Base-by-base conservation (phyloP, 2,329 filamentous ascomycete genomes). In the Berkeleyomyces basicola region DNA sequence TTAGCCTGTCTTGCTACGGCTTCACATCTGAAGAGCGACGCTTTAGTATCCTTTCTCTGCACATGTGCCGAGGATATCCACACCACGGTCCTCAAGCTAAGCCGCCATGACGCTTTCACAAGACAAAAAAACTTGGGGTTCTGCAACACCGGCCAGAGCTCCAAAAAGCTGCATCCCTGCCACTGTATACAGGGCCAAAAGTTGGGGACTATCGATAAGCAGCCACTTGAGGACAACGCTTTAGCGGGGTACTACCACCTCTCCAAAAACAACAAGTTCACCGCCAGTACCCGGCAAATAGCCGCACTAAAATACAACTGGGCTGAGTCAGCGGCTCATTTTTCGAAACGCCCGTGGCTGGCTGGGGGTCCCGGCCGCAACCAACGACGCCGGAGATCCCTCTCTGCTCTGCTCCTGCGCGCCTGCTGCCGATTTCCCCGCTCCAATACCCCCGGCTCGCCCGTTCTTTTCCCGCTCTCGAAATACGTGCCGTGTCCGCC, bases 41-140 rank as follows among this genome's bases (percentile, higher is more conserved):
- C 36, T 55, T 55, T 4, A 55, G 4, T 23, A 11, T 60, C 16
- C 36, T 31, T 55, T 55, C 14, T 37, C 51, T 55, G 31, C 33
- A 55, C 46, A 42, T 66, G 62, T 64, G 60, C 66, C 67, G 67
- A 68, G 67, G 67, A 67, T 68, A 68, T 67, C 67, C 67, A 66
- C 65, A 23, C 23, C 23, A 23, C 23, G 23, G 62, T 61, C 62
- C 46, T 36, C 37, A 11, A 40, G 44, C 39, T 61, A 44, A 59
- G 40, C 57, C 33, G 44, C 16, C n/a, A 11, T 16, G 51, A 39
- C 51, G 51, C 33, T 55, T 55, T 55, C 51, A 55, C 51, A 55
- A 55, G 51, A 39, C 51, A 55, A 55, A 55, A 55, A 33, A 61
- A 47, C 44, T 61, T 61, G 37, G 23, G 42, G 51, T 55, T 53